A percentile compares a stretch with the other conserved stretches of the same genome.
Conservation (phyloP, 805 yeast species). For the Kazachstania africana region DNA sequence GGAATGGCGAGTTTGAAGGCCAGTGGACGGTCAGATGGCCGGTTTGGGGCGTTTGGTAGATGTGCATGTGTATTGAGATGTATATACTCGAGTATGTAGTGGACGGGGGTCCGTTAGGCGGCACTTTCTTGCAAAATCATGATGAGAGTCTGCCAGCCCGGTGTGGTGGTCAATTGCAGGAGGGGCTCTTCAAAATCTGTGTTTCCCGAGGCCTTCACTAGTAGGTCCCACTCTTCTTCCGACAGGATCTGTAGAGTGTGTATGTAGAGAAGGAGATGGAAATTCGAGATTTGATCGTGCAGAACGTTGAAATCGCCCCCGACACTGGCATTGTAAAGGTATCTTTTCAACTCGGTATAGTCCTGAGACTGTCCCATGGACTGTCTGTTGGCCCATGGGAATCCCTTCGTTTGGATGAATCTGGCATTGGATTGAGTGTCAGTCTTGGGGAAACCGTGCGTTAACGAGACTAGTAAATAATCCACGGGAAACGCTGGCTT, state of each 20-base stretch:
- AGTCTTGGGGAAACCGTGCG: constrained; percentile 82
- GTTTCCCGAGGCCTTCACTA: constrained; percentile 37
- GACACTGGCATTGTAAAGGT: constrained; percentile 28
- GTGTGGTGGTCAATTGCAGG: constrained; percentile 32
- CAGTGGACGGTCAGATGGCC: no score
- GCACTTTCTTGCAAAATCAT: constrained; percentile 38
- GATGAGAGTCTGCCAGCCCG: constrained; percentile 76
- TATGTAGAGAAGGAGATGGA: constrained; percentile 61
- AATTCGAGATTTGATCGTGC: constrained; percentile 43
- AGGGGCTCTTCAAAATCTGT: constrained; percentile 40
- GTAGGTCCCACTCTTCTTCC: constrained; percentile 38
- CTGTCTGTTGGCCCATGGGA: constrained; percentile 74
- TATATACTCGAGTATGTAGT: no score
- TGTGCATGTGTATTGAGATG: no score
- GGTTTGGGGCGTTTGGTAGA: no score
- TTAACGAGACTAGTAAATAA: constrained; percentile 69
- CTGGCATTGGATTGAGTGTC: constrained; percentile 29
- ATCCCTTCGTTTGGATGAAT: constrained; percentile 36
- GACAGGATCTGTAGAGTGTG: constrained; percentile 45
- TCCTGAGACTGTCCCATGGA: constrained; percentile 68
- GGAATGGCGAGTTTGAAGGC: no score
- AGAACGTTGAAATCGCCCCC: constrained; percentile 25
- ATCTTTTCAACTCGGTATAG: constrained; percentile 39
- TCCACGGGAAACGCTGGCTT: constrained; percentile 92
- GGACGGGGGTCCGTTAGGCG: no score